Conservation (phyloP, 805 yeast species). For the Candida taoyuanica region DNA sequence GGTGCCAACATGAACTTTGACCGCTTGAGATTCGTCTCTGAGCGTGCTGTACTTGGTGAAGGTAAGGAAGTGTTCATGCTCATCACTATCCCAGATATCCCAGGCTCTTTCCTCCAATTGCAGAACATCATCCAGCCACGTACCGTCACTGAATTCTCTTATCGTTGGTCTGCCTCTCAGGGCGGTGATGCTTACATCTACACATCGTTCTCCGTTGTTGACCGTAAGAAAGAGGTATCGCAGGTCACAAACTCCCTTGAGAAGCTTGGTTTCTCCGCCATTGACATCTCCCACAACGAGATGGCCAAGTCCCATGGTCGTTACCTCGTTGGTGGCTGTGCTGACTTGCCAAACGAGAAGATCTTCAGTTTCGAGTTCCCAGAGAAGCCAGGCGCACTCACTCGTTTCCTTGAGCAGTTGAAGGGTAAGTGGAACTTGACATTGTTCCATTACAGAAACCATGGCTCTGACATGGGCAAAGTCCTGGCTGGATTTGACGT, state of each 20-base stretch:
- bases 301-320: slow-evolving; percentile 96
- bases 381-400: slow-evolving; percentile 93
- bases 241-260: slow-evolving; percentile 57
- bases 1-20: slow-evolving; percentile 99
- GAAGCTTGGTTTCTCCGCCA: slow-evolving; percentile 63
- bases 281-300: slow-evolving; percentile 87
- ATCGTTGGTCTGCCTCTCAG: slow-evolving; percentile 56
- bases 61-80: slow-evolving; percentile 93
- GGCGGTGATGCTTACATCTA: slow-evolving; percentile 68
- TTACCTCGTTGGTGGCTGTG: slow-evolving; percentile 91
- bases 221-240: slow-evolving; percentile 67
- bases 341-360: slow-evolving; percentile 68
- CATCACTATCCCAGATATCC: slow-evolving; percentile 85
- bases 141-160: slow-evolving; percentile 89
- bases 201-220: slow-evolving; percentile 79
- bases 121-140: slow-evolving; percentile 82
- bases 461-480: slow-evolving; percentile 92
- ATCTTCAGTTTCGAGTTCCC: slow-evolving; percentile 90
- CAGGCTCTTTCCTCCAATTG: slow-evolving; percentile 82
- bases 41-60: slow-evolving; percentile 97
- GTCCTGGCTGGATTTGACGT: slow-evolving; percentile 86
- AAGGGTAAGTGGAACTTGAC: slow-evolving; percentile 87
- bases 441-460: slow-evolving; percentile 93
- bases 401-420: slow-evolving; percentile 68
- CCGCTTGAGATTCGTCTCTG: slow-evolving; percentile 90